These are phyloP conservation scores for Trametopsis cervina DNA, from an alignment of 768 basidiomycete genomes.

Conservation along the genomic window DNA sequence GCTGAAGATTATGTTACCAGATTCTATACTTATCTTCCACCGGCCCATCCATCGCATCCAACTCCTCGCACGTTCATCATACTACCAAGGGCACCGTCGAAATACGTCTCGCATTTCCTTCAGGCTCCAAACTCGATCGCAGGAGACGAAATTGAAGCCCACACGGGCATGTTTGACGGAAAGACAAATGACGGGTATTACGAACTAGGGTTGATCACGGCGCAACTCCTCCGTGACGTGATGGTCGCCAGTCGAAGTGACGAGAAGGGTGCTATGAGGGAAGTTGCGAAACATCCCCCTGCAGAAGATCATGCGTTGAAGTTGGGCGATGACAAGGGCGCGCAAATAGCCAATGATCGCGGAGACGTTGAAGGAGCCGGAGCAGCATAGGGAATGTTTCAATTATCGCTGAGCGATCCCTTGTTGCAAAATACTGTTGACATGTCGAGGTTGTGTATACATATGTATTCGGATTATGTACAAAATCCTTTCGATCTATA, in stretches of 20 bases:
- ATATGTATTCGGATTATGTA: slow-evolving; percentile 11
- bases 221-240: slow-evolving; percentile 54
- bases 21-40: slow-evolving; percentile 74
- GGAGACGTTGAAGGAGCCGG: background rate
- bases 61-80: slow-evolving; percentile 70
- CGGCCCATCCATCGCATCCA: slow-evolving; percentile 50
- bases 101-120: slow-evolving; percentile 45
- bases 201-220: slow-evolving; percentile 66
- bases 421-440: too few relatives aligned
- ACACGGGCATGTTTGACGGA: slow-evolving; percentile 82
- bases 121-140: slow-evolving; percentile 62
- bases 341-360: slow-evolving; percentile 3
- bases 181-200: slow-evolving; percentile 88
- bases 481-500: background rate
- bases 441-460: slow-evolving; percentile 6
- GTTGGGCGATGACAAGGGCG: slow-evolving; percentile 7
- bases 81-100: slow-evolving; percentile 50
- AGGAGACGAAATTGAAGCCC: slow-evolving; percentile 74
- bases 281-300: slow-evolving; percentile 4
- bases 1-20: background rate
- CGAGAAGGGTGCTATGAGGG: slow-evolving; percentile 1
- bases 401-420: too few relatives aligned
- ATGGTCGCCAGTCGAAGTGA: slow-evolving; percentile 24
- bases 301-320: slow-evolving; percentile 9
- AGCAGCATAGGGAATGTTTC: too few relatives aligned